These are phyloP conservation scores for Apophysomyces variabilis DNA, from an alignment of 371 early-diverging fungal species.

Conservation along the genomic window DNA sequence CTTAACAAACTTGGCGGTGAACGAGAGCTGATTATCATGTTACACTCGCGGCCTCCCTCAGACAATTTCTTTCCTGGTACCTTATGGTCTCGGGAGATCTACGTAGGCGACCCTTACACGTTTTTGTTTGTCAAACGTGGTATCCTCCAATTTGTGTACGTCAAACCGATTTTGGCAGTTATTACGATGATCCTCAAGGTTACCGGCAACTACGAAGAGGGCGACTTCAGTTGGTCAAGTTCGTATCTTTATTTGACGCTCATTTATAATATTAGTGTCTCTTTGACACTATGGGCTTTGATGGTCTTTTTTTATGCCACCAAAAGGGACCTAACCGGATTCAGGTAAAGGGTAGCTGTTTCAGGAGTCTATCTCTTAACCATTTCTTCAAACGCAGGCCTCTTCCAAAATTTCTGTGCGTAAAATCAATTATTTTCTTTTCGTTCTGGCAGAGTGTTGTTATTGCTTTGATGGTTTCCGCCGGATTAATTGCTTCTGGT, in stretches of 20 bases:
- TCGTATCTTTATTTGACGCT: slow-evolving; percentile 86
- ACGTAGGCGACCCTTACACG: slow-evolving; percentile 88
- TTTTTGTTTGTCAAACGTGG: slow-evolving; percentile 90
- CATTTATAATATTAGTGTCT: slow-evolving; percentile 88
- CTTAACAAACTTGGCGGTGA: slow-evolving; percentile 95
- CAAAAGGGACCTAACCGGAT: slow-evolving; percentile 77
- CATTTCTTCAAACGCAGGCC: slow-evolving; percentile 58
- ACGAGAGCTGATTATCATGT: slow-evolving; percentile 75
- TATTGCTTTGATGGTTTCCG: slow-evolving; percentile 79
- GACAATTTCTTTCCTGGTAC: slow-evolving; percentile 87
- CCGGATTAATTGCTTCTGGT: slow-evolving; percentile 64
- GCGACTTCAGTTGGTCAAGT: slow-evolving; percentile 69
- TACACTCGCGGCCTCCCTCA: slow-evolving; percentile 78
- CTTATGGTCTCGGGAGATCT: slow-evolving; percentile 76
- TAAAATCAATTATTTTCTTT: slow-evolving; percentile 94
- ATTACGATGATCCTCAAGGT: slow-evolving; percentile 83
- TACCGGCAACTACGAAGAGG: slow-evolving; percentile 80
- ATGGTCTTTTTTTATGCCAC: slow-evolving; percentile 90
- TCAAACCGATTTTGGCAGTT: slow-evolving; percentile 85
- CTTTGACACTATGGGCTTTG: slow-evolving; percentile 84
- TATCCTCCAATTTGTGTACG: slow-evolving; percentile 91
- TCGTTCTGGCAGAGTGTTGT: slow-evolving; percentile 96
- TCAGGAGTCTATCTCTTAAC: neutral
- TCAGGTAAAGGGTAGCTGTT: slow-evolving; percentile 57
- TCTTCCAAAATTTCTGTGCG: slow-evolving; percentile 91